Evolutionary conservation across 2,329 filamentous ascomycete genomes (phyloP), one percentile per base, ranked within the genome.

Genomic region (Fusarium temperatum): DNA sequence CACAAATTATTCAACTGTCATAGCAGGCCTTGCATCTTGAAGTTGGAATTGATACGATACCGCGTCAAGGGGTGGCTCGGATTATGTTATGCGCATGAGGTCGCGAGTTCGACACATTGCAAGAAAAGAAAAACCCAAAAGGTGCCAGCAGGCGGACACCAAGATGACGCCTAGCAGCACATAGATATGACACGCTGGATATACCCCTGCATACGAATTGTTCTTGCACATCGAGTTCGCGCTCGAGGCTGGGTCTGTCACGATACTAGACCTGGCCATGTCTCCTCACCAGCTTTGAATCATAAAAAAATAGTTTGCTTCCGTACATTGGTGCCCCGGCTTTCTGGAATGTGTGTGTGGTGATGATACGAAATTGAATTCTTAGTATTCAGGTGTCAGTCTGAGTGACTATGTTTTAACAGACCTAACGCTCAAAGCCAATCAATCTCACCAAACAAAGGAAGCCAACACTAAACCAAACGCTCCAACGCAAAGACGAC

Each of bases 141-240:
- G 55, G 76, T 78, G 76, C 74, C 55, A 70, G 68, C 68, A 74
- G 76, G 76, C 69, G 51, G 71, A 73, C 48, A 64, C 72, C 60
- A 75, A 63, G 51, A 75, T 68, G 65, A 76, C 68, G 76, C 76
- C 75, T 75, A 58, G 67, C 68, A 70, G 75, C 76, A 77, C 76
- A 77, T 78, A 78, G 76, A 78, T 75, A 78, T 76, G 76, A 78
- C 68, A 78, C 75, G 76, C 76, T 78, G 76, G 76, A 78, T 78
- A 78, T 78, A 78, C 76, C 76, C 76, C 73, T 76, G 71, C 76
- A 77, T 77, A 78, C 73, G 76, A 78, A 77, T 71, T 67, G 73
- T 77, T 77, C 67, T 74, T 77, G 70, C 76, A 62, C 60, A 64
- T 73, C 68, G 73, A 77, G 71, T 76, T 75, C 68, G 68, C 66